Evolutionary conservation across 345 rosid genomes (phyloP), one percentile per base, ranked within the genome.

Genomic region (Eutrema yunnanense): DNA sequence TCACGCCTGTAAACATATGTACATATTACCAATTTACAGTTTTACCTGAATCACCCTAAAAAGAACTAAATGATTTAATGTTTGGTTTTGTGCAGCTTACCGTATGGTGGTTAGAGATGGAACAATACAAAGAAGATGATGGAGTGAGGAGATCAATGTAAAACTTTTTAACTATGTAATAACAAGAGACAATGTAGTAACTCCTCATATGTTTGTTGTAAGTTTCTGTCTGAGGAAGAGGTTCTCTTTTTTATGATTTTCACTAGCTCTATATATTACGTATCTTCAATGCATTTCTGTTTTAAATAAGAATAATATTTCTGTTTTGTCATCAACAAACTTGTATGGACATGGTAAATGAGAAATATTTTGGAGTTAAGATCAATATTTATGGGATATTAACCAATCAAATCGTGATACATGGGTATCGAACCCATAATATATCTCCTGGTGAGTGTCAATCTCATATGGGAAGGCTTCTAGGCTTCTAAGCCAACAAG

Each of bases 71-170:
- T 29, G 29, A 9, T 65, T 7, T 12, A 58, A 58, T 22, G 44
- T 41, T 68, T 61, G 74, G 57, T 34, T 55, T 34, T 30, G 36
- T 62, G 71, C 59, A 75, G 79, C 9, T 69, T 75, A 62, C 53
- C 71, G 5, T 75, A 75, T 75, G 74, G 79, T 30, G 79, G 79
- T 56, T 75, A 75, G 70, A 62, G 74, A 46, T 69, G 58, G 59
- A 38, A 53, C 27, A 16, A 52, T 10, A 42, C 19, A 50, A 60
- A 44, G 63, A 52, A 43, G 73, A 43, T 43, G 49, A 51, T 67
- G 68, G 69, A 68, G 50, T 27, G 19, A 54, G 43, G 44, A 62
- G 65, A 54, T 22, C 16, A 29, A 16, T 46, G 79, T 61, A 62
- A 69, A 62, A 49, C 71, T 49, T 75, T 67, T 61, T 12, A 67